Evolutionary conservation across 768 basidiomycete genomes (phyloP).

Genomic region (Leccinum longicurvipes): DNA sequence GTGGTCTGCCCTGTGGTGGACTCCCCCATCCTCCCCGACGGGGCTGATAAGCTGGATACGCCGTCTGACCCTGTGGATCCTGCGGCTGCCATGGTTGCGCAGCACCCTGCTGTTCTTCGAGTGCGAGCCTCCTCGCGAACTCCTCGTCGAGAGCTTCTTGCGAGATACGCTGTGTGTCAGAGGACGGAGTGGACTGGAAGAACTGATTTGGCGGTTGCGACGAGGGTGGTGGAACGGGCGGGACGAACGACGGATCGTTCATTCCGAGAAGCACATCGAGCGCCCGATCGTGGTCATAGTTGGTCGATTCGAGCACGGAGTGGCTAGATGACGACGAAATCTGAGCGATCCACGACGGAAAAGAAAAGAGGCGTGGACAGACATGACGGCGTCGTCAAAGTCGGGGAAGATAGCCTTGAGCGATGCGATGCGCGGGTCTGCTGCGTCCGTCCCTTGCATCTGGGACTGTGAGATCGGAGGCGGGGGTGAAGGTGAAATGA

Average conservation of each 20-base stretch:
- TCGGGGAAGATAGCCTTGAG: conserved; percentile 75
- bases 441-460: not conserved
- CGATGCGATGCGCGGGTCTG: conserved; percentile 48
- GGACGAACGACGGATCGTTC: conserved; percentile 76
- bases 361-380: conserved; percentile 22
- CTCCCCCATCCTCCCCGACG: conserved; percentile 10
- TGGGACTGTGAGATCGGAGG: conserved; percentile 1
- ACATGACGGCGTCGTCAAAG: conserved; percentile 74
- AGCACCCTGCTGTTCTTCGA: conserved; percentile 50
- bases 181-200: conserved; percentile 25
- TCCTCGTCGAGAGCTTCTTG: conserved; percentile 79
- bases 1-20: conserved; percentile 1
- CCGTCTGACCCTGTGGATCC: conserved; percentile 2
- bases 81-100: conserved; percentile 19
- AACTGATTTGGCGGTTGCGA: not conserved
- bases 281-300: conserved; percentile 70
- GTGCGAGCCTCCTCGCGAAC: conserved; percentile 65
- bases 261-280: conserved; percentile 77
- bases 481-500: conserved; percentile 16
- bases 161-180: conserved; percentile 23
- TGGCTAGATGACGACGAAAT: conserved; percentile 36
- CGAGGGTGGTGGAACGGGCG: conserved; percentile 25
- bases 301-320: conserved; percentile 70
- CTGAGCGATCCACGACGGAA: not conserved
- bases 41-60: conserved; percentile 26